Conservation (phyloP, 2,329 filamentous ascomycete genomes). For the Orbilia oligospora region DNA sequence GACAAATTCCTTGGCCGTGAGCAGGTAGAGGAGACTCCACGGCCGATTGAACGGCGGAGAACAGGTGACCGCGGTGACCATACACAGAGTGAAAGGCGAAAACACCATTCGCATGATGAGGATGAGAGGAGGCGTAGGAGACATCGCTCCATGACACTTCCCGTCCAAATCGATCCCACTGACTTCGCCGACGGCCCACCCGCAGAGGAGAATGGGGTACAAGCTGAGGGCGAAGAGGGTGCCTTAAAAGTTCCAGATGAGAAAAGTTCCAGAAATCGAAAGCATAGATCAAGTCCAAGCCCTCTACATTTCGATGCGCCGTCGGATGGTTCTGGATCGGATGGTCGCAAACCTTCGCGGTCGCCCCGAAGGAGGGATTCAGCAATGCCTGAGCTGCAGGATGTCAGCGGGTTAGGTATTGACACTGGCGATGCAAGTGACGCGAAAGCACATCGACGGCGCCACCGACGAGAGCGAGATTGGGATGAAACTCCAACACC, state of each 20-base stretch:
- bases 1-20: slow-evolving; percentile 45
- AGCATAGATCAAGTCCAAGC: slow-evolving; percentile 44
- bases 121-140: slow-evolving; percentile 42
- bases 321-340: slow-evolving; percentile 50
- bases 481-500: slow-evolving; percentile 46
- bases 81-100: slow-evolving; percentile 29
- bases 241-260: slow-evolving; percentile 31
- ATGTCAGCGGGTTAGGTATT: slow-evolving; percentile 48
- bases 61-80: slow-evolving; percentile 43
- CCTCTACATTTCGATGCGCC: slow-evolving; percentile 49
- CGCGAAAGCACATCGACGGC: slow-evolving; percentile 40
- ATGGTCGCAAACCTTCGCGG: slow-evolving; percentile 31
- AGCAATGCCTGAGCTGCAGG: slow-evolving; percentile 41
- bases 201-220: slow-evolving; percentile 38
- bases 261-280: slow-evolving; percentile 37
- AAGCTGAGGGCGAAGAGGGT: slow-evolving; percentile 26
- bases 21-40: slow-evolving; percentile 33
- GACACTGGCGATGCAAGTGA: slow-evolving; percentile 50
- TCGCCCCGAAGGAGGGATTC: slow-evolving; percentile 36
- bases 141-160: slow-evolving; percentile 49
- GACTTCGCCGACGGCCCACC: slow-evolving; percentile 46
- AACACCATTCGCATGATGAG: slow-evolving; percentile 46
- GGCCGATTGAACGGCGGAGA: slow-evolving; percentile 46
- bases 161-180: slow-evolving; percentile 40
- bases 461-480: slow-evolving; percentile 49